Base-by-base conservation (phyloP, 345 rosid species). In the Leavenworthia alabamica region DNA sequence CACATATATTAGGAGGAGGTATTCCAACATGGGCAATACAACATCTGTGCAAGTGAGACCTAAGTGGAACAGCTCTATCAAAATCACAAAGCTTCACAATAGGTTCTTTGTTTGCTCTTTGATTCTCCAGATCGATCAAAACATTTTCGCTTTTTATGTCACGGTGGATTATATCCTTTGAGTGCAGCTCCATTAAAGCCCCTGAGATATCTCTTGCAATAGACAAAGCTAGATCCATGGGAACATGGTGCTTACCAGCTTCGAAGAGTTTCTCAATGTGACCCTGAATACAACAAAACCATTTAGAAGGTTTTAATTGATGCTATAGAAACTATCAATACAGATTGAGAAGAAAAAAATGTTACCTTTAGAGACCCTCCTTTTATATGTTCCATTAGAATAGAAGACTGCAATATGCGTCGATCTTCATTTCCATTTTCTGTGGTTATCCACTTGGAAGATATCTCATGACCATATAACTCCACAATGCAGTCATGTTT, bases 121-220 rank as follows among this genome's bases (percentile, higher is more conserved):
- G 75, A 17, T 33, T 40, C 57, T 85, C 87, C 43, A 89, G 64
- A 80, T 93, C 95, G 53, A 93, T 80, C 88, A 93, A 67, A 58
- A 93, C 70, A 32, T 93, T 93, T 74, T 90, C 97, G 70, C 99
- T 93, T 76, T 90, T 93, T 41, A 93, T 76, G 75, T 93, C 99
- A 9, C 97, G 97, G 73, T 93, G 99, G 65, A 93, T 88, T 29
- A 93, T 79, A 59, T 87, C 92, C 77, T 81, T 90, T 1, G 92
- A 78, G 61, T 93, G 97, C 60, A 93, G 76, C 83, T 87, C 95
- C 55, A 44, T 53, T 75, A 93, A 69, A 13, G 99, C 99, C 63
- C 78, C 76, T 4, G 89, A 91, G 53, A 93, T 77, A 75, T 81
- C 91, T 66, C 74, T 73, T 52, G 97, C 96, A 72, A 87, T 84